A percentile compares a stretch with the other conserved stretches of the same genome.
Conservation (phyloP, 1,139 yeast species). For the Lodderomyces theae region DNA sequence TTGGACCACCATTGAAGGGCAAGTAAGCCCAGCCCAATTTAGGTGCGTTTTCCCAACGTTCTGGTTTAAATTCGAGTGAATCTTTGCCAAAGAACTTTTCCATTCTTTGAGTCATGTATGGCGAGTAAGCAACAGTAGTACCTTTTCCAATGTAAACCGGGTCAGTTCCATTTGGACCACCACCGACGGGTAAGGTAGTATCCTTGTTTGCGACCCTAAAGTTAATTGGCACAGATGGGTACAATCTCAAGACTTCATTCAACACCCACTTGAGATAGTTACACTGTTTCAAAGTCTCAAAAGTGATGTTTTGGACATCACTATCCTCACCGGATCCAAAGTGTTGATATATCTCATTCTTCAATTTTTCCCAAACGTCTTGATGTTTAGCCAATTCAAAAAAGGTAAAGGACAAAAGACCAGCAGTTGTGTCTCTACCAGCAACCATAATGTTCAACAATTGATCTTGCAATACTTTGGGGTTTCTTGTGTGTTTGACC, state of each 20-base stretch:
- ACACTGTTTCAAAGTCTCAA: conserved; percentile 50
- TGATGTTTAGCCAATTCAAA: conserved; percentile 47
- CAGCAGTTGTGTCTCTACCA: conserved; percentile 60
- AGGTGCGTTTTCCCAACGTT: conserved; percentile 42
- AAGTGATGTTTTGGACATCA: conserved; percentile 24
- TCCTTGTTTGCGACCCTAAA: conserved; percentile 40
- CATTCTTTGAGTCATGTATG: conserved; percentile 42
- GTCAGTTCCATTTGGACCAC: conserved; percentile 43
- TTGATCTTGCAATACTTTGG: conserved; percentile 48
- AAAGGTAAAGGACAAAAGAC: conserved; percentile 45
- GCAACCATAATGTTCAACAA: conserved; percentile 51
- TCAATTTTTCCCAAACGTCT: conserved; percentile 35
- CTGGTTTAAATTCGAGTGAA: conserved; percentile 45
- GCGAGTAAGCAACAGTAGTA: conserved; percentile 34
- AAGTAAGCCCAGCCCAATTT: conserved; percentile 44
- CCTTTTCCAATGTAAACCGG: conserved; percentile 49
- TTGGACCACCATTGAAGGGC: conserved; percentile 46
- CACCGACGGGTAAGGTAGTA: conserved; percentile 49
- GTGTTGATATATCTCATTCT: conserved; percentile 25
- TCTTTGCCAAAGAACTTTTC: conserved; percentile 44
- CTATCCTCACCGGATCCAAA: conserved; percentile 33
- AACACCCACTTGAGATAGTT: conserved; percentile 46
- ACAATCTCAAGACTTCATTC: conserved; percentile 49
- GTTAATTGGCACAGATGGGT: conserved; percentile 54
- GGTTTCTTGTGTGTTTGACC: conserved; percentile 49